Evolutionary conservation across 768 basidiomycete genomes (phyloP), one percentile per base, ranked within the genome.

Genomic region (Suillus variegatus): DNA sequence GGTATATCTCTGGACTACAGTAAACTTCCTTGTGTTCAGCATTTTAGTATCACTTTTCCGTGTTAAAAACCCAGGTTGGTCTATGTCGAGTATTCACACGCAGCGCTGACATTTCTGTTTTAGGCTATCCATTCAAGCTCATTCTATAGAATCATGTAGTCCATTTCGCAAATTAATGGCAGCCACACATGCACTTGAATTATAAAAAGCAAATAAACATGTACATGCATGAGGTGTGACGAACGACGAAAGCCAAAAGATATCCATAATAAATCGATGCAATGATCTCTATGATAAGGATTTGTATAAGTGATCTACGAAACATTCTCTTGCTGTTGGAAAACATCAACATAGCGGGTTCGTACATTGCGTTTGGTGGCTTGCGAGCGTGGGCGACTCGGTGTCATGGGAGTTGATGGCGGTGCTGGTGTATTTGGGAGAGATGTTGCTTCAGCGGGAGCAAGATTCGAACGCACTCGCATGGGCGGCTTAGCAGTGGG

Each of bases 331-430:
- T 82, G 82, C 70, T 89, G 84, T 68, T 91, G 88, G 76, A 95
- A 89, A n/a, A 95, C 90, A 73, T 95, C 94, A 3, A 97, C 94
- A 73, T 97, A 97, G 67, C 93, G 87, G 74, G 82, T 92, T 63
- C 94, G 86, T 63, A 92, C 79, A 68, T 88, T 90, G 66, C 90
- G 89, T 79, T 93, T 96, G 32, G 87, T 83, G 25, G 79, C 78
- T 40, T 85, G 83, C 58, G 84, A 85, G 35, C 86, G 84, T 32
- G 85, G 83, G 35, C 82, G 74, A 49, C 82, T 82, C 60, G 82
- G 77, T n/a, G 85, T 32, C 32, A 80, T 63, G 82, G 75, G 40
- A 74, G 73, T 40, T 8, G 64, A 13, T 10, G 20, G 40, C 16
- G 64, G 49, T 9, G 71, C 63, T 10, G 80, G 75, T 32, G 77